A percentile compares a stretch with the other conserved stretches of the same genome.
Evolutionary conservation across 2,329 filamentous ascomycete species (phyloP).

Genomic region (Beauveria sp.): DNA sequence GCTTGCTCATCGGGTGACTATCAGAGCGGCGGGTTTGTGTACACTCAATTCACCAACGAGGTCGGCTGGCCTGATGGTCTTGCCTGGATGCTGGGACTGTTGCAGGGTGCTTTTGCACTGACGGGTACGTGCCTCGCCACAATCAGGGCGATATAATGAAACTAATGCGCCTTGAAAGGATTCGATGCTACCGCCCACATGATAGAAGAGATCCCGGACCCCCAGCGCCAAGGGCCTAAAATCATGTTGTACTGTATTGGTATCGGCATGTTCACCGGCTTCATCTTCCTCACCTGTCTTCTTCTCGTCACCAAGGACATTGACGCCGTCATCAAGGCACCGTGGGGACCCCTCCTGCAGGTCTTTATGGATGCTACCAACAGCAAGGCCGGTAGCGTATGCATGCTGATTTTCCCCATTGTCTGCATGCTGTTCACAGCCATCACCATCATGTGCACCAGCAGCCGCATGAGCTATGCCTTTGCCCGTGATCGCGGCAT

Average conservation of each 20-base stretch:
- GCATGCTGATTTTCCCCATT: constrained; percentile 57
- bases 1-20: constrained; percentile 59
- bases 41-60: constrained; percentile 58
- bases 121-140: constrained; percentile 20
- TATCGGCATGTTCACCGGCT: constrained; percentile 56
- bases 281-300: constrained; percentile 53
- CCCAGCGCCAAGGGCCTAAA: constrained; percentile 50
- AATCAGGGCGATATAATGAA: no score
- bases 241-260: constrained; percentile 59
- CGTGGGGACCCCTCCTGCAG: constrained; percentile 50
- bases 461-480: constrained; percentile 58
- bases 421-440: constrained; percentile 57
- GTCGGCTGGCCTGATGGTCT: constrained; percentile 64
- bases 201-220: constrained; percentile 52
- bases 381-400: constrained; percentile 53
- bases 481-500: constrained; percentile 59
- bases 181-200: constrained; percentile 44
- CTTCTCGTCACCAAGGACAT: constrained; percentile 57
- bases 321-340: constrained; percentile 44
- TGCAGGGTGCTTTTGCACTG: constrained; percentile 43
- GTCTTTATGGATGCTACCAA: constrained; percentile 56
- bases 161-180: constrained; percentile 18
- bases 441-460: constrained; percentile 58
- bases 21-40: constrained; percentile 57
- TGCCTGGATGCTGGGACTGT: constrained; percentile 46